Evolutionary conservation across 768 basidiomycete genomes (phyloP).

Genomic region (Trametes cubensis): DNA sequence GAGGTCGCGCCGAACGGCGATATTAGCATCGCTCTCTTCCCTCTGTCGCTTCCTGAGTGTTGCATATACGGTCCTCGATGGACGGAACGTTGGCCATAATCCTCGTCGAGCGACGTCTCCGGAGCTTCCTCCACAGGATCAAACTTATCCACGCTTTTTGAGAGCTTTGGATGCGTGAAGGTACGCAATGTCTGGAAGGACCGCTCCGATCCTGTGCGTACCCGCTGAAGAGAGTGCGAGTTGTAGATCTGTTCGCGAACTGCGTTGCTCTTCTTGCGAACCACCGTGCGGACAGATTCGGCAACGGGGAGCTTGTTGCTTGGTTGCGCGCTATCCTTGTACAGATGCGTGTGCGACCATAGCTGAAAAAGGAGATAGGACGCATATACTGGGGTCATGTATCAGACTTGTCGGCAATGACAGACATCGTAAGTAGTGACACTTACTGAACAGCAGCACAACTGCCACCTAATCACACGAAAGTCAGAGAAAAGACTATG

Average conservation of each 20-base stretch:
- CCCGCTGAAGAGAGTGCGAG: constrained; percentile 10
- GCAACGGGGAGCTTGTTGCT: constrained; percentile 25
- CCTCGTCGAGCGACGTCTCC: constrained; percentile 20
- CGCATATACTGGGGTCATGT: constrained; percentile 55
- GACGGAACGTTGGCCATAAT: not conserved
- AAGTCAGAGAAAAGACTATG: not conserved
- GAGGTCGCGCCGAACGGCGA: constrained; percentile 22
- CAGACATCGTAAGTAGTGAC: not conserved
- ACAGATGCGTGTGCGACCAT: constrained; percentile 76
- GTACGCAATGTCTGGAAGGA: constrained; percentile 10
- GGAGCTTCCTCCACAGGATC: constrained; percentile 22
- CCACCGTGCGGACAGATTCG: constrained; percentile 23
- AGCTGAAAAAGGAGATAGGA: constrained; percentile 82
- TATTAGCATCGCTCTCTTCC: constrained; percentile 10
- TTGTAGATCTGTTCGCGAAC: constrained; percentile 8
- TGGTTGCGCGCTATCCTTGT: constrained; percentile 42
- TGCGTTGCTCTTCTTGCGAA: constrained; percentile 23
- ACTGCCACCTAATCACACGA: constrained; percentile 59
- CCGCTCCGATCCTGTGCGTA: constrained; percentile 15
- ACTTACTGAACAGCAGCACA: constrained; percentile 73
- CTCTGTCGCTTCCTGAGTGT: not conserved
- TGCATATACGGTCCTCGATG: constrained; percentile 8
- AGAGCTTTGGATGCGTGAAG: not conserved
- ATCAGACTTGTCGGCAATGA: not conserved
- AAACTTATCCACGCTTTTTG: constrained; percentile 9